Evolutionary conservation across 1,284 basidiomycete genomes (phyloP).

Genomic region (Afroboletus lepidellus): DNA sequence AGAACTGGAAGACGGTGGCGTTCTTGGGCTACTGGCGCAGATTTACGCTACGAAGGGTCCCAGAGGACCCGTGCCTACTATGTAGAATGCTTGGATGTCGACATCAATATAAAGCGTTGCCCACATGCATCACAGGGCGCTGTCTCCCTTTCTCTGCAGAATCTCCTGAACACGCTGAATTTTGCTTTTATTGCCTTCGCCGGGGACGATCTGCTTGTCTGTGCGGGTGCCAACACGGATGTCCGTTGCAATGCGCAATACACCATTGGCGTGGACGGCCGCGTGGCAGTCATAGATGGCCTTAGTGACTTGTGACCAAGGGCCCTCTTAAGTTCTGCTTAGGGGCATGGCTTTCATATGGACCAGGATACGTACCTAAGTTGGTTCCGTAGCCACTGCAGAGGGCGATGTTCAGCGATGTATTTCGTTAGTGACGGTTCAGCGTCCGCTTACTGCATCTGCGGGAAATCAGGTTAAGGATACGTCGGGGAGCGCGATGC

Average conservation of each 20-base stretch:
- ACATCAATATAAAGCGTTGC: not conserved
- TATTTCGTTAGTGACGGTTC: slow-evolving; percentile 6
- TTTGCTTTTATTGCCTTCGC: slow-evolving; percentile 75
- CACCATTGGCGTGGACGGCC: slow-evolving; percentile 80
- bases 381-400: slow-evolving; percentile 88
- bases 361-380: slow-evolving; percentile 49
- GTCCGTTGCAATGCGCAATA: slow-evolving; percentile 78
- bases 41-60: slow-evolving; percentile 67
- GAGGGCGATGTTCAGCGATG: slow-evolving; percentile 11
- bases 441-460: slow-evolving; percentile 69
- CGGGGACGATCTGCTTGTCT: slow-evolving; percentile 64
- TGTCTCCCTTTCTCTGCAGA: slow-evolving; percentile 42
- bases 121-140: not conserved
- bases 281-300: slow-evolving; percentile 86
- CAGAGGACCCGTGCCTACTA: slow-evolving; percentile 47
- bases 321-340: slow-evolving; percentile 57
- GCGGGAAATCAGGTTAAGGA: slow-evolving; percentile 3
- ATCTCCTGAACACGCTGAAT: slow-evolving; percentile 80
- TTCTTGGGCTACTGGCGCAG: slow-evolving; percentile 72
- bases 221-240: slow-evolving; percentile 89
- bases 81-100: slow-evolving; percentile 30
- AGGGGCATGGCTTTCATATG: not conserved
- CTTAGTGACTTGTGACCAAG: slow-evolving; percentile 78
- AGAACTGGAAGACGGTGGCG: slow-evolving; percentile 61
- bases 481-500: slow-evolving; percentile 2